phyloP scores from a whole-genome alignment of 2,329 filamentous ascomycete species.

The Tolypocladium ovalisporum region DNA sequence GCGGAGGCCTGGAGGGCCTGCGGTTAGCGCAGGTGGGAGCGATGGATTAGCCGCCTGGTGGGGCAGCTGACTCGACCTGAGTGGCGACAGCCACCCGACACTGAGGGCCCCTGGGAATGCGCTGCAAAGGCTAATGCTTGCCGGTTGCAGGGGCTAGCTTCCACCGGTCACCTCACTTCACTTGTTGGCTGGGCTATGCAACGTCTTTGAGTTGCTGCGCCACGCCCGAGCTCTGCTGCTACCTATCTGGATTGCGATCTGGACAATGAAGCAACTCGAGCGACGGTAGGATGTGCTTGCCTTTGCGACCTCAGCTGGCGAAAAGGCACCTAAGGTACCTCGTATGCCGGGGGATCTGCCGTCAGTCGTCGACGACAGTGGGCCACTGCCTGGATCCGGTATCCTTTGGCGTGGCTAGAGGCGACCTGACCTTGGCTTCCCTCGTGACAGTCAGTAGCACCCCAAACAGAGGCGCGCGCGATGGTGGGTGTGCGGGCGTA shows the following conservation, averaged over 20 bases:
- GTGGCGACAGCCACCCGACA: slow-evolving; percentile 10
- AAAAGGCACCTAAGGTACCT: background rate
- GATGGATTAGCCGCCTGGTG: slow-evolving; percentile 14
- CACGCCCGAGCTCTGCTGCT: background rate
- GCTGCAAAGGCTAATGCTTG: background rate
- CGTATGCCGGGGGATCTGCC: background rate
- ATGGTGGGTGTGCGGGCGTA: background rate
- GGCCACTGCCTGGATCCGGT: background rate
- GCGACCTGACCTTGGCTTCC: background rate
- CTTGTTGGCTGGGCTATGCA: background rate
- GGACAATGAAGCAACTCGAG: too few relatives aligned
- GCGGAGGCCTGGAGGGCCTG: background rate
- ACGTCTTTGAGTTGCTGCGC: background rate
- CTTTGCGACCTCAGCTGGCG: background rate
- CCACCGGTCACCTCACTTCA: background rate
- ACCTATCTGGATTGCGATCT: background rate
- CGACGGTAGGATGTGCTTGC: too few relatives aligned
- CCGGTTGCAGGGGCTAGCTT: background rate
- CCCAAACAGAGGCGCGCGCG: background rate
- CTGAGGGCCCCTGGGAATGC: background rate
- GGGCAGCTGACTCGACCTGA: slow-evolving; percentile 19
- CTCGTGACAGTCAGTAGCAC: background rate
- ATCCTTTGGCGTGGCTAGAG: background rate
- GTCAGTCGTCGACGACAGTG: background rate
- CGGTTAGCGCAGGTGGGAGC: slow-evolving; percentile 1